phyloP scores from a whole-genome alignment of 441 rosid species.

The Eruca vesicaria region DNA sequence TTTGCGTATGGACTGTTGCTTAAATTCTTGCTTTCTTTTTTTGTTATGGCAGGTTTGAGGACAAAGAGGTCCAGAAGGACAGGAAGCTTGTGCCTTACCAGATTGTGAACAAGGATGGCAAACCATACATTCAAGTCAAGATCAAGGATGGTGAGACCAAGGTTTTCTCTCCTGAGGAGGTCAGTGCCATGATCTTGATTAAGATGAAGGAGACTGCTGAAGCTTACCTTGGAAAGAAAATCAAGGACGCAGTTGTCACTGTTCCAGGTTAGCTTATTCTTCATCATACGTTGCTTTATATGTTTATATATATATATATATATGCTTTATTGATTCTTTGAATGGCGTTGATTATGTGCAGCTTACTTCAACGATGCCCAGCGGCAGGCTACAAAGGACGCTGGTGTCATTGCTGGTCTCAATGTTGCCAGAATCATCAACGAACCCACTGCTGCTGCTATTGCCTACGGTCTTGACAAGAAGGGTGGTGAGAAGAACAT shows the following conservation, averaged over 20 bases:
- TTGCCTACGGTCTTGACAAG: conserved; percentile 92
- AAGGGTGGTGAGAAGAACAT: conserved; percentile 96
- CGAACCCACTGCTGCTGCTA: conserved; percentile 98
- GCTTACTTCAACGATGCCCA: conserved; percentile 97
- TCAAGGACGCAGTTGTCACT: conserved; percentile 97
- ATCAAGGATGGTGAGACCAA: conserved; percentile 94
- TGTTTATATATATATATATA: neutral
- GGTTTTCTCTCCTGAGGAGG: conserved; percentile 92
- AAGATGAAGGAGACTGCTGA: conserved; percentile 99
- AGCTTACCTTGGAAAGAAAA: conserved; percentile 96
- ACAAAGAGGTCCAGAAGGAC: conserved; percentile 94
- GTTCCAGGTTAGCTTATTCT: conserved; percentile 48
- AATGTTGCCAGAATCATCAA: conserved; percentile 92
- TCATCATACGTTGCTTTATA: neutral
- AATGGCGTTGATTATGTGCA: conserved; percentile 21
- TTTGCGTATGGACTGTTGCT: neutral
- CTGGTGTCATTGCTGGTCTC: conserved; percentile 91
- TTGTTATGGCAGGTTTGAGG: conserved; percentile 58
- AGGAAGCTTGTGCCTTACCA: conserved; percentile 88
- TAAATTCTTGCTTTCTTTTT: neutral
- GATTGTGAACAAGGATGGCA: conserved; percentile 90
- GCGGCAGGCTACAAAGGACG: conserved; percentile 98
- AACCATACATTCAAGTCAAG: conserved; percentile 90
- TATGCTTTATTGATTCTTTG: neutral
- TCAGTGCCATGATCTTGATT: conserved; percentile 80